Conservation (phyloP, 2,329 filamentous ascomycete genomes). For the Aspergillus arachidicola region DNA sequence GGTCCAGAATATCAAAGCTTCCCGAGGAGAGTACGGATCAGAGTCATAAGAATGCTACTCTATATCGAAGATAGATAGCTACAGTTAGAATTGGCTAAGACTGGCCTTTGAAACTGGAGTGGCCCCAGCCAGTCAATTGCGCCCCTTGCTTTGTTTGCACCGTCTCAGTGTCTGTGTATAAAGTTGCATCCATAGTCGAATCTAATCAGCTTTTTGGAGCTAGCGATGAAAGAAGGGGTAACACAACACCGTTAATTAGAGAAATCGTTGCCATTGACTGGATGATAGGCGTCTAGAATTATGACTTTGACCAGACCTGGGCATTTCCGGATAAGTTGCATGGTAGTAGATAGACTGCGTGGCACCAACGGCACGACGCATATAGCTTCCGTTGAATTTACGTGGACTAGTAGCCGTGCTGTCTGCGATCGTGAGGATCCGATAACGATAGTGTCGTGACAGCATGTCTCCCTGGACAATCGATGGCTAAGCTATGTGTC, state of each 20-base stretch:
- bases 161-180: background rate
- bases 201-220: background rate
- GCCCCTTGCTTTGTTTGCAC: slow-evolving; percentile 9
- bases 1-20: background rate
- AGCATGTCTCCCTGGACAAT: background rate
- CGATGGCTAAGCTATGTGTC: background rate
- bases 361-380: slow-evolving; percentile 11
- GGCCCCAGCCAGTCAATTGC: background rate
- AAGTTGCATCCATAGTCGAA: background rate
- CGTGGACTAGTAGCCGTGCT: background rate
- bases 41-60: background rate
- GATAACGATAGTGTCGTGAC: background rate
- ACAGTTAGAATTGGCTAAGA: background rate
- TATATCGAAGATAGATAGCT: background rate
- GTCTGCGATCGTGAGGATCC: background rate
- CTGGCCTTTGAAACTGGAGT: background rate
- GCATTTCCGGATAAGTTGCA: background rate
- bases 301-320: background rate
- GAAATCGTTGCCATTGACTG: background rate
- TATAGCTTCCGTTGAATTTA: background rate
- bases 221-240: slow-evolving; percentile 1
- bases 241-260: background rate
- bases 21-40: background rate
- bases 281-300: slow-evolving; percentile 7
- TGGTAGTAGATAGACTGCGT: slow-evolving; percentile 3